Base-by-base conservation (phyloP, 225 moss, liverwort and hornwort genomes). In the Thuidium tamariscinum region DNA sequence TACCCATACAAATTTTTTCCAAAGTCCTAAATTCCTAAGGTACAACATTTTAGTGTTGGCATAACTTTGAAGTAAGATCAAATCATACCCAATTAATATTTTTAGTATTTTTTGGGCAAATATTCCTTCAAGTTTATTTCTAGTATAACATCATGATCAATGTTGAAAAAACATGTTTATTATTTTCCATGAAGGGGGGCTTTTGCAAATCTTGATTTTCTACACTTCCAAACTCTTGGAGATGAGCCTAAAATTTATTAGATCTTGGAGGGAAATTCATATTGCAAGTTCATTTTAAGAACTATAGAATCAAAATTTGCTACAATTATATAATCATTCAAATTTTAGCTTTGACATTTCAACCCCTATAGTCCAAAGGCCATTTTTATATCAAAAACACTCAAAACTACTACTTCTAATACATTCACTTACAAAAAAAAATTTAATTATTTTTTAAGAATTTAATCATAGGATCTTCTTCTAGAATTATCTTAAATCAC, bases 161-260 rank as follows among this genome's bases (percentile, higher is more conserved):
- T 13, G 3, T 34, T 34, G 4, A 21, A 7, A 74, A n/a, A 32
- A 0, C 0, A 4, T 8, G 1, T 21, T 21, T 34, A 13, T 30
- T 21, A 32, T 32, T 20, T 48, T 51, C 34, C 6, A 32, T 20
- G 44, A 20, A 2, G 30, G 7, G 0, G 4, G 0, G 2, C 7
- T 49, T n/a, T 21, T 34, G 5, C 5, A 34, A 74, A 12, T 30
- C 1, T 34, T 5, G 5, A 32, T 8, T 34, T 74, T 34, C 0
- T 49, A 11, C 12, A 12, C 19, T 32, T 12, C 4, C 1, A 3
- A 51, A 13, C 3, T 34, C 13, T 51, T 13, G 3, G 34, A 32
- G 7, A 8, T 49, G 8, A 34, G 74, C 5, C 13, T 51, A 4
- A 13, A 74, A 51, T 34, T 51, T 4, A 51, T 21, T 51, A 5